Evolutionary conservation across 768 basidiomycete genomes (phyloP).

Genomic region (Termitomyces sp.): DNA sequence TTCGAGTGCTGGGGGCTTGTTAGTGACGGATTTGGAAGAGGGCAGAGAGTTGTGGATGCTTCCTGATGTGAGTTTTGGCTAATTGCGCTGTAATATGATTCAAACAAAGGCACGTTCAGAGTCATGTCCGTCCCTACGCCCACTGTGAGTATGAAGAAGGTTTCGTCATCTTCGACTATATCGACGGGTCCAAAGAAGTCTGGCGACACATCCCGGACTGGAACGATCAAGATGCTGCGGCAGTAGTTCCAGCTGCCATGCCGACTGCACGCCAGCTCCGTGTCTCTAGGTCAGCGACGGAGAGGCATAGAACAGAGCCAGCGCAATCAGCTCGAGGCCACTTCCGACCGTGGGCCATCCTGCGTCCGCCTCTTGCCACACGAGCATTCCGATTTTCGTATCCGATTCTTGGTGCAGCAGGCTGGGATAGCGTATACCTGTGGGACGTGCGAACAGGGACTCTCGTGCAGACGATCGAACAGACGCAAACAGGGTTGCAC

Average conservation of each 20-base stretch:
- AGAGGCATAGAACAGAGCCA: background rate
- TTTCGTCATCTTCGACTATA: conserved; percentile 65
- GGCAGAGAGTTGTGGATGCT: conserved; percentile 60
- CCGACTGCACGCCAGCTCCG: conserved; percentile 26
- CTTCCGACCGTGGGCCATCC: conserved; percentile 59
- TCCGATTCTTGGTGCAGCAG: conserved; percentile 54
- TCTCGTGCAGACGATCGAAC: conserved; percentile 41
- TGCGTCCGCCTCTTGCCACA: conserved; percentile 38
- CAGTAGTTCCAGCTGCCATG: conserved; percentile 17
- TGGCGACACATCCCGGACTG: conserved; percentile 50
- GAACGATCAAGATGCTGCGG: conserved; percentile 14
- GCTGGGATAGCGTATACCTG: conserved; percentile 40
- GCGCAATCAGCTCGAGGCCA: conserved; percentile 31
- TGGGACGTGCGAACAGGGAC: conserved; percentile 56
- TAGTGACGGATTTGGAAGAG: conserved; percentile 48
- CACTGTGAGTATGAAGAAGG: conserved; percentile 74
- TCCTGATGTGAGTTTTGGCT: conserved; percentile 34
- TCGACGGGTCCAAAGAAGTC: conserved; percentile 55
- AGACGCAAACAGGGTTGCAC: conserved; percentile 23
- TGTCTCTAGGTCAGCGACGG: background rate
- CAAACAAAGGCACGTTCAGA: conserved; percentile 21
- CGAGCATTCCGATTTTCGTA: conserved; percentile 65
- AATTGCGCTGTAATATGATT: conserved; percentile 1
- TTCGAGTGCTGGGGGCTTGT: conserved; percentile 45
- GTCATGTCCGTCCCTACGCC: conserved; percentile 48